Base-by-base conservation (phyloP, 2,329 filamentous ascomycete genomes). In the Colletotrichum liaoningense region DNA sequence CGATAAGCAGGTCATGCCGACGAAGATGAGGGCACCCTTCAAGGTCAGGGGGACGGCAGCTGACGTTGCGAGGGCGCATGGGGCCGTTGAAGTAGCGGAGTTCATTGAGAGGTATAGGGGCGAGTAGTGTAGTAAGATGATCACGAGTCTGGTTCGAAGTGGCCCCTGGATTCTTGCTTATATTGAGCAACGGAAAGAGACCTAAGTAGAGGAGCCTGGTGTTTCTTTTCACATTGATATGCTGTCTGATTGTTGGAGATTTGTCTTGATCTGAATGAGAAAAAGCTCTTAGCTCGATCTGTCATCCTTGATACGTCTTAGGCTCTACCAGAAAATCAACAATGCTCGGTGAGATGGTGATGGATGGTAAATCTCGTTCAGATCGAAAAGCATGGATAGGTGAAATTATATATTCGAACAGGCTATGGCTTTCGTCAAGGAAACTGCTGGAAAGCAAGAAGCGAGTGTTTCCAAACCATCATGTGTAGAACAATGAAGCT, bases 1-100 rank as follows among this genome's bases (percentile, higher is more conserved):
- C 16, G 63, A 74, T n/a, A 59, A 60, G 58, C 42, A 8, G 19
- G 26, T 64, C 58, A 57, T 2, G 33, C n/a, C 69, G 38, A 72
- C 67, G 5, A 49, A 30, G 22, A 26, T 22, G 2, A 49, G 69
- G 26, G 28, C 19, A 19, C 52, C 66, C 19, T 72, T 70, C 57
- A 72, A 69, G 26, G 58, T 8, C 8, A 22, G 1, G 58, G 69
- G 66, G 8, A 72, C 69, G 6, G 66, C 69, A n/a, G 69, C 69
- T 19, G 58, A 72, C 14, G 30, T 72, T 52, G 69, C 69, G 8
- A 42, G 65, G 5, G 65, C 56, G 9, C 69, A 72, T 11, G 69
- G 69, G 49, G 28, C 49, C 30, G 66, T 5, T 11, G 26, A 69
- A 1, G 46, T 69, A 14, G 65, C 65, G 1, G 65, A 62, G 4